Percentiles rank a stretch among this genome's conserved stretches.
phyloP scores from a whole-genome alignment of 2,329 filamentous ascomycete species.

The Phaeosphaeriaceae sp. region DNA sequence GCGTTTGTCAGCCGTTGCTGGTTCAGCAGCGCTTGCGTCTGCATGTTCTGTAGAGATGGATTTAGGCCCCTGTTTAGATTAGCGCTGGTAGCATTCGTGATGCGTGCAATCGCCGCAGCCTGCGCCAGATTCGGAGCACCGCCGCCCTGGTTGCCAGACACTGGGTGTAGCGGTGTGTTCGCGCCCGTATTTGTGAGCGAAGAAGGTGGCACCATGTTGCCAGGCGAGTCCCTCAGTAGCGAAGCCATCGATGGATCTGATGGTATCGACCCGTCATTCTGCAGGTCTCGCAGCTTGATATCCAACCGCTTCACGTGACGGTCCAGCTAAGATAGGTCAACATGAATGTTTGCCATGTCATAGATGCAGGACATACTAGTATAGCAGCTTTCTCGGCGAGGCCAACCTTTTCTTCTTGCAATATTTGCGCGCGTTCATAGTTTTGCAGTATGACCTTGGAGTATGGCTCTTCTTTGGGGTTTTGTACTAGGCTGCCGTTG shows the following conservation, averaged over 20 bases:
- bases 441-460: slow-evolving; percentile 71
- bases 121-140: slow-evolving; percentile 60
- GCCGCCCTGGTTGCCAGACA: slow-evolving; percentile 62
- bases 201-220: slow-evolving; percentile 57
- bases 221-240: slow-evolving; percentile 58
- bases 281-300: slow-evolving; percentile 65
- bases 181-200: slow-evolving; percentile 55
- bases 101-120: slow-evolving; percentile 56
- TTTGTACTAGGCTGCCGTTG: slow-evolving; percentile 74
- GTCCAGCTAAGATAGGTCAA: slow-evolving; percentile 55
- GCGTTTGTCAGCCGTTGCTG: slow-evolving; percentile 46
- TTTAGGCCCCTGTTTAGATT: slow-evolving; percentile 35
- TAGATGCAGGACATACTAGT: slow-evolving; percentile 57
- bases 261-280: slow-evolving; percentile 65
- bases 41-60: slow-evolving; percentile 46
- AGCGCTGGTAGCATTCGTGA: slow-evolving; percentile 46
- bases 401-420: slow-evolving; percentile 77
- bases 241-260: slow-evolving; percentile 67
- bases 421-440: slow-evolving; percentile 71
- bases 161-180: slow-evolving; percentile 60
- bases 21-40: slow-evolving; percentile 45
- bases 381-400: slow-evolving; percentile 70
- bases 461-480: slow-evolving; percentile 77
- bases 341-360: not conserved
- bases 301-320: slow-evolving; percentile 69